Percentiles rank a stretch among this genome's conserved stretches.
These are phyloP conservation scores for Vaccinium corymbosum DNA, from an alignment of 148 eudicot genomes.

Conservation along the genomic window DNA sequence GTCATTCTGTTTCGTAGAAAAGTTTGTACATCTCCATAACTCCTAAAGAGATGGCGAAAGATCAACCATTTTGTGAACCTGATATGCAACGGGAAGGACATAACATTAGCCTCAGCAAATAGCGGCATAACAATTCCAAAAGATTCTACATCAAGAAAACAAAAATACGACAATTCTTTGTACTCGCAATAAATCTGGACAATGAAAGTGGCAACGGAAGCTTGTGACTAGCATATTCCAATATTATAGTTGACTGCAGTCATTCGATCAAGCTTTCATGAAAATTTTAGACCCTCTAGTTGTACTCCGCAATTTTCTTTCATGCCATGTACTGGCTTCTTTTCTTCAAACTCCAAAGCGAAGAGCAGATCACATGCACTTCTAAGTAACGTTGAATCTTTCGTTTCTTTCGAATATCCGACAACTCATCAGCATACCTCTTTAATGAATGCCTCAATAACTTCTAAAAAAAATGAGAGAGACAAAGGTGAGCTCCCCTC, in stretches of 20 bases:
- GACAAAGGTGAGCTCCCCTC: background rate
- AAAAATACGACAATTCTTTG: background rate
- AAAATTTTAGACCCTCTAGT: too few species aligned
- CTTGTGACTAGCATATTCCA: background rate
- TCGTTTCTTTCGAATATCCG: too few species aligned
- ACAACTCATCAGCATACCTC: too few species aligned
- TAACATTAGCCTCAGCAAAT: background rate
- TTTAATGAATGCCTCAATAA: background rate
- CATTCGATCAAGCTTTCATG: too few species aligned
- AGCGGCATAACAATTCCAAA: background rate
- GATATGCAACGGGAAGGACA: constrained; percentile 16
- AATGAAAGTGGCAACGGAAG: background rate
- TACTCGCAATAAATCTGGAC: background rate
- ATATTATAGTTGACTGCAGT: too few species aligned
- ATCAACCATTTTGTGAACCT: constrained; percentile 95
- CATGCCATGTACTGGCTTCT: too few species aligned
- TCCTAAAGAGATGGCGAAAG: constrained; percentile 77
- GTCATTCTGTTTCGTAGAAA: constrained; percentile 47
- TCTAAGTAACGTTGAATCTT: too few species aligned
- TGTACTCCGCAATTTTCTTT: too few species aligned
- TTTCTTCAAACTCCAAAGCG: too few species aligned
- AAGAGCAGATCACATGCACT: too few species aligned
- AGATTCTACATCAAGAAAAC: background rate
- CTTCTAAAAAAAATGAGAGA: background rate
- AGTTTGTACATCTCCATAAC: constrained; percentile 76